Percentiles rank a stretch among this genome's conserved stretches.
Evolutionary conservation across 2,329 filamentous ascomycete species (phyloP).

Genomic region (Fusarium oxysporum): DNA sequence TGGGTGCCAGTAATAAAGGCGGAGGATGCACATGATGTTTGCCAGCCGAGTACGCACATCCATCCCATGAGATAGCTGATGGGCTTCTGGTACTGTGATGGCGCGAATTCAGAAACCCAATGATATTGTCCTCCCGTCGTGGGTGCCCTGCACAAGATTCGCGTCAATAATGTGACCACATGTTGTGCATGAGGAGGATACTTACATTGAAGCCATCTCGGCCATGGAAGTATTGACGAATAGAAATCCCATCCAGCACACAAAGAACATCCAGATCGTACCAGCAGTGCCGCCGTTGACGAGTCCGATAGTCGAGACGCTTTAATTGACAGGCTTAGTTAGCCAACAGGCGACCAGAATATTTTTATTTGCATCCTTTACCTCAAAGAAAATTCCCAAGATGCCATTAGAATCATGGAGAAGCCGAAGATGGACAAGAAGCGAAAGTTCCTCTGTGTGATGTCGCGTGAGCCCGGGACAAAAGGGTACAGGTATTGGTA

Average conservation of each 20-base stretch:
- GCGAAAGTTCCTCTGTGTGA: slow-evolving; percentile 55
- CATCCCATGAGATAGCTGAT: slow-evolving; percentile 64
- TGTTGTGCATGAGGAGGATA: background rate
- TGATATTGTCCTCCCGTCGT: slow-evolving; percentile 70
- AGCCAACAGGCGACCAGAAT: background rate
- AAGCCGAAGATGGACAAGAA: slow-evolving; percentile 61
- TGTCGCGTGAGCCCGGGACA: background rate
- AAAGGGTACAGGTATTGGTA: background rate
- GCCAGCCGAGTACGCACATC: slow-evolving; percentile 60
- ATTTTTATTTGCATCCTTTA: slow-evolving; percentile 13
- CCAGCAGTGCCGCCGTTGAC: slow-evolving; percentile 59
- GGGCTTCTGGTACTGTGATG: slow-evolving; percentile 60
- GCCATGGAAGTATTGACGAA: slow-evolving; percentile 57
- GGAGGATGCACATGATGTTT: slow-evolving; percentile 53
- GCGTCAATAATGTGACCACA: background rate
- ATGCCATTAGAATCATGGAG: slow-evolving; percentile 59
- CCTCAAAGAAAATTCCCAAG: slow-evolving; percentile 56
- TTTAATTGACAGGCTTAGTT: background rate
- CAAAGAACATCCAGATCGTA: slow-evolving; percentile 58
- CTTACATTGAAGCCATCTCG: slow-evolving; percentile 61
- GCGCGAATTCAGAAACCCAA: slow-evolving; percentile 67
- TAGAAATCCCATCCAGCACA: slow-evolving; percentile 54
- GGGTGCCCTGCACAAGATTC: slow-evolving; percentile 52
- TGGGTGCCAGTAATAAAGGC: slow-evolving; percentile 58
- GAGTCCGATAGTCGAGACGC: slow-evolving; percentile 39